Percentiles rank a stretch among this genome's conserved stretches.
phyloP scores from a whole-genome alignment of 805 yeast species.

The Barnettozyma populi region DNA sequence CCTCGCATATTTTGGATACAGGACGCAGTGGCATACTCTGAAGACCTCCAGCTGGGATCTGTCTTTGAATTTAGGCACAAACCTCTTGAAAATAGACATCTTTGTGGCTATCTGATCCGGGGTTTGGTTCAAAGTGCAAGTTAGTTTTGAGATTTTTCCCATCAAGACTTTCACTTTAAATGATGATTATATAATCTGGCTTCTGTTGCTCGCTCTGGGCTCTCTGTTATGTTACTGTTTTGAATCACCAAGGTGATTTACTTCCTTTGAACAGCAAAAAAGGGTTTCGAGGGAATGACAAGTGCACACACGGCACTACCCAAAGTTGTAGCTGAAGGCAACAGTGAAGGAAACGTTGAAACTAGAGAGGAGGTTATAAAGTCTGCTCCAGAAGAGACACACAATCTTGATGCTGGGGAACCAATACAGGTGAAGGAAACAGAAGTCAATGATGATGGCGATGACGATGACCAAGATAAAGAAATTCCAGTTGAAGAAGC shows the following conservation, averaged over 20 bases:
- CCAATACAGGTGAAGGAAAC: not conserved
- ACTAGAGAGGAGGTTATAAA: not conserved
- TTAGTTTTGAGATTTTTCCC: not conserved
- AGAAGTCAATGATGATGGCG: not conserved
- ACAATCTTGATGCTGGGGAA: not conserved
- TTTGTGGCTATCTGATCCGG: not conserved
- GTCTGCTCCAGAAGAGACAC: not conserved
- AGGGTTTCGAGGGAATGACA: not conserved
- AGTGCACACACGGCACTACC: not conserved
- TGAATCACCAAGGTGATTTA: not conserved
- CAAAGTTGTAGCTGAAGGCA: not conserved
- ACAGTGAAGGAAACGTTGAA: not conserved
- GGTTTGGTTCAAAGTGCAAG: not conserved
- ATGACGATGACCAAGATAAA: not conserved
- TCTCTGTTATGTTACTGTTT: not conserved
- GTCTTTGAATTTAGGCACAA: constrained; percentile 3
- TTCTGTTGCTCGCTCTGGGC: no score
- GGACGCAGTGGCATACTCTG: constrained; percentile 6
- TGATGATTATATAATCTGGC: not conserved
- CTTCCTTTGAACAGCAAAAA: not conserved
- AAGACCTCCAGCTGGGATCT: constrained; percentile 14
- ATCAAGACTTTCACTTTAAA: no score
- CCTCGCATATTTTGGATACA: not conserved
- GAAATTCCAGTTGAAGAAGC: constrained; percentile 10
- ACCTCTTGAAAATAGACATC: not conserved